These are phyloP conservation scores for Sclerotinia borealis DNA, from an alignment of 2,329 filamentous ascomycete genomes.

Conservation along the genomic window DNA sequence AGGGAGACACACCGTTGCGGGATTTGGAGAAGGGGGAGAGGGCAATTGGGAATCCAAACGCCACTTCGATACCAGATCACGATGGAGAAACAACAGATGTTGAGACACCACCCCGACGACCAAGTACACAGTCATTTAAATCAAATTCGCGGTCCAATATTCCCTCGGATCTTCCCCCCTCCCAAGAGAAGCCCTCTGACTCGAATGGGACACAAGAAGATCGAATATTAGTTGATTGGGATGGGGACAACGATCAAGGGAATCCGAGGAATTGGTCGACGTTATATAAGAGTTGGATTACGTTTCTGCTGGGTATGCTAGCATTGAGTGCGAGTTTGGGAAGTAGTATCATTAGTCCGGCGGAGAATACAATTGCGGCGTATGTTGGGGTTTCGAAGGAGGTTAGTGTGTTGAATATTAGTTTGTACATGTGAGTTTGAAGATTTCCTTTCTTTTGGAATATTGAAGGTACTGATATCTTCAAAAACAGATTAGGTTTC, in stretches of 20 bases:
- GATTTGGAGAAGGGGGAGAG: background rate
- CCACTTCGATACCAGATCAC: background rate
- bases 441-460: background rate
- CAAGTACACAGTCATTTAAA: background rate
- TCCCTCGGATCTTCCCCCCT: background rate
- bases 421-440: constrained; percentile 39
- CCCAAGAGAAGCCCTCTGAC: background rate
- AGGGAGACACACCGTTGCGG: background rate
- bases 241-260: constrained; percentile 32
- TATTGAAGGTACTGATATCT: background rate
- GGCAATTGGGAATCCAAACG: background rate
- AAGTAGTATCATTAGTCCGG: constrained; percentile 46
- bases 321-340: constrained; percentile 45
- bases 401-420: constrained; percentile 40
- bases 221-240: constrained; percentile 75
- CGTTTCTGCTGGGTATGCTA: constrained; percentile 43
- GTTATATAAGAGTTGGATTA: constrained; percentile 42
- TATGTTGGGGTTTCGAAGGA: constrained; percentile 40
- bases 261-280: constrained; percentile 44
- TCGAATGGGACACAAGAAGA: constrained; percentile 34
- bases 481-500: constrained; percentile 35
- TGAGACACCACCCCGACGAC: background rate
- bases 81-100: constrained; percentile 2
- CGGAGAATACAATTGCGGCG: constrained; percentile 37
- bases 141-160: background rate